A percentile compares a stretch with the other conserved stretches of the same genome.
Conservation (phyloP, 176 grass and related monocot species). For the Themeda triandra region DNA sequence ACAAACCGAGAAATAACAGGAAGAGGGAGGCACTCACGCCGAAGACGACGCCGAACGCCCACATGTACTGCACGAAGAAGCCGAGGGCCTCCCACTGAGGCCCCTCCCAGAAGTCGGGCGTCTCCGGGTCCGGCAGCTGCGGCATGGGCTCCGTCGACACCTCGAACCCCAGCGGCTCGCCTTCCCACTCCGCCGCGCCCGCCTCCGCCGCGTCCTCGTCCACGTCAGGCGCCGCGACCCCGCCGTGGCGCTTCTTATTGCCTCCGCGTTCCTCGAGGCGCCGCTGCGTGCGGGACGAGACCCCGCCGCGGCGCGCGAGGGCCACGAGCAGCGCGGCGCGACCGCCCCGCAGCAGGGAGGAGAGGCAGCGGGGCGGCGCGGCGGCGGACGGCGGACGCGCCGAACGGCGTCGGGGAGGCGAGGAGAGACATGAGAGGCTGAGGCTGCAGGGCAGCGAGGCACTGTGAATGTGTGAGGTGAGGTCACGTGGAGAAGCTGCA, state of each 20-base stretch:
- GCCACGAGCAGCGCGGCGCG: constrained; percentile 45
- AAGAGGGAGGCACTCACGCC: constrained; percentile 47
- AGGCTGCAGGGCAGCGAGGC: neutral
- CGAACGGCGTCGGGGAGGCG: constrained; percentile 44
- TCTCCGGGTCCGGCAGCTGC: constrained; percentile 50
- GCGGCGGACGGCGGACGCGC: constrained; percentile 22
- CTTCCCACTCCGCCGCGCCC: constrained; percentile 41
- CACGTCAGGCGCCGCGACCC: constrained; percentile 19
- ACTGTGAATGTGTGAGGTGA: neutral
- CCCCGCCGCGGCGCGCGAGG: constrained; percentile 59
- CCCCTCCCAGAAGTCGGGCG: constrained; percentile 71
- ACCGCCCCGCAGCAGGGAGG: neutral
- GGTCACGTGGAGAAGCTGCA: constrained; percentile 22
- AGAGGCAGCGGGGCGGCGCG: neutral
- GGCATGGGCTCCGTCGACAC: constrained; percentile 88
- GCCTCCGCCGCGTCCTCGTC: constrained; percentile 25
- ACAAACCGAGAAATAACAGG: neutral
- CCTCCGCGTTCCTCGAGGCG: constrained; percentile 74
- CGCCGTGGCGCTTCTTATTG: constrained; percentile 53
- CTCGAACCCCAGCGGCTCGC: constrained; percentile 64
- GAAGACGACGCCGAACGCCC: constrained; percentile 91
- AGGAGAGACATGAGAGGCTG: constrained; percentile 58
- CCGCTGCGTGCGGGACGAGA: constrained; percentile 81
- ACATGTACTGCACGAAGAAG: constrained; percentile 87
- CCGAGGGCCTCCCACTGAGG: constrained; percentile 61